phyloP scores from a whole-genome alignment of 2,329 filamentous ascomycete species.

The Cercospora sp. region DNA sequence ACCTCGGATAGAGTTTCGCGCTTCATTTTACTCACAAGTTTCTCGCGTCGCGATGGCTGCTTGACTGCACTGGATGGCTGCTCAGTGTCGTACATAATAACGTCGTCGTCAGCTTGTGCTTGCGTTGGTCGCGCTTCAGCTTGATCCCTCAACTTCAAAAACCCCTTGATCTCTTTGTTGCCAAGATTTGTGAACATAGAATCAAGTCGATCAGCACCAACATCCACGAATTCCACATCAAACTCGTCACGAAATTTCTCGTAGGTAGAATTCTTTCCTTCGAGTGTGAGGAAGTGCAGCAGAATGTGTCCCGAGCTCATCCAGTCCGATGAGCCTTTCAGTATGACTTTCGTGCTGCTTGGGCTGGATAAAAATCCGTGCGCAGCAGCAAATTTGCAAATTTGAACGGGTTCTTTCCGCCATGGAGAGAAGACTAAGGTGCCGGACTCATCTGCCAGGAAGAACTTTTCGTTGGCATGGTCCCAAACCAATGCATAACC shows the following conservation, averaged over 20 bases:
- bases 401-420: neutral
- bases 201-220: no score
- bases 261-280: no score
- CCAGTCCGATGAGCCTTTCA: conserved; percentile 13
- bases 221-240: no score
- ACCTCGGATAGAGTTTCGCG: neutral
- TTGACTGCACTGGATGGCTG: no score
- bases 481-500: conserved; percentile 17
- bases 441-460: neutral
- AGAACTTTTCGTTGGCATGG: neutral
- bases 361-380: neutral
- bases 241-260: no score
- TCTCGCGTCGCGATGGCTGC: neutral
- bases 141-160: no score
- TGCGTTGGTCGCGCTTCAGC: no score
- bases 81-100: conserved; percentile 16
- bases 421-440: neutral
- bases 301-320: conserved; percentile 19
- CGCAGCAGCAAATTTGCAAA: neutral
- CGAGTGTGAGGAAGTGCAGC: conserved; percentile 7
- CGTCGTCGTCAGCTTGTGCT: conserved; percentile 9
- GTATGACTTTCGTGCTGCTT: neutral
- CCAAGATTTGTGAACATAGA: no score
- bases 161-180: no score
- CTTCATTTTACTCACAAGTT: conserved; percentile 13